Base-by-base conservation (phyloP, 148 eudicot species). In the Oxyria digyna region DNA sequence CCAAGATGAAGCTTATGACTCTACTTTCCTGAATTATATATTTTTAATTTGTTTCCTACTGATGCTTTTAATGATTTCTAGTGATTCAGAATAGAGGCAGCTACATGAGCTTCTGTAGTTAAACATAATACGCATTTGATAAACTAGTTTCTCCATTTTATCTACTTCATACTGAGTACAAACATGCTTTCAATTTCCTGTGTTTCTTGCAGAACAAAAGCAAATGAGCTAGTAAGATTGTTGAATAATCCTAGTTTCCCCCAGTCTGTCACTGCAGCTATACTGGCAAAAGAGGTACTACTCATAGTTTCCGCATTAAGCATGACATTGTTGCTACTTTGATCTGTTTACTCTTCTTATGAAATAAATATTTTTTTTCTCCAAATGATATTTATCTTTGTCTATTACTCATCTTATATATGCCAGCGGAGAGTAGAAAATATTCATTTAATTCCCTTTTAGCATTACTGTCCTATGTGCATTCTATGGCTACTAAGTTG, bases 221-320 rank as follows among this genome's bases (percentile, higher is more conserved):
- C 87, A 45, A 78, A 68, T 71, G 86, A 84, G 62, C 69, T 94
- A 37, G 21, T 79, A 72, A 73, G 74, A 72, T 82, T 82, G 26
- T 77, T 90, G 75, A 74, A 76, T 15, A 84, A 82, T 81, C 78
- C 92, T 67, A 23, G 69, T 50, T 72, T 70, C 72, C 92, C 97
- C 12, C 98, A 88, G 69, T 83, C 91, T 49, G 75, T 87, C 75
- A 80, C 85, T 65, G 75, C 84, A 41, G 78, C 77, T 24, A 76
- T 76, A 42, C 88, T 89, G 69, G 92, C 87, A 0, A 87, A 94
- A 79, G 79, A 83, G 97, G 98, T 90, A 42, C 26, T n/a, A n/a
- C n/a, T n/a, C n/a, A n/a, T n/a, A n/a, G n/a, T n/a, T n/a, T n/a
- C 6, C 57, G 42, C 35, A 13, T 55, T 11, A 37, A 45, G 35